phyloP scores from a whole-genome alignment of 179 eudicot genomes.

The Nepenthes alata region DNA sequence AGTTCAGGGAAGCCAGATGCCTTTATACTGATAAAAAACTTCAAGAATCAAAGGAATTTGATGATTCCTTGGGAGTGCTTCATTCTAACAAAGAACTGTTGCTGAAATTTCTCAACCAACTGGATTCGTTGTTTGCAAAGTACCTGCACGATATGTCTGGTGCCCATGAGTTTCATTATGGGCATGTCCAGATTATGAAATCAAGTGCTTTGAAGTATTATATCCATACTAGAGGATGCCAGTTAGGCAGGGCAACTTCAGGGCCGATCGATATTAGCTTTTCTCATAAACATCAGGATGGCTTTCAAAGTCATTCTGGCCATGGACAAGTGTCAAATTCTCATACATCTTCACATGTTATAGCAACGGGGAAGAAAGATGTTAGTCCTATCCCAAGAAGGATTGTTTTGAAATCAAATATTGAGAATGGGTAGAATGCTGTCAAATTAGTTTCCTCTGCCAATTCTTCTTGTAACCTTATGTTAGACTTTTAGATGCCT shows the following conservation, averaged over 20 bases:
- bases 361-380: conserved; percentile 13
- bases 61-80: too few species aligned
- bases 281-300: not conserved
- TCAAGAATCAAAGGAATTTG: too few species aligned
- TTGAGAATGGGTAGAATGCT: too few species aligned
- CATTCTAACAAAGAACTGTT: too few species aligned
- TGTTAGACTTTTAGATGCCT: conserved; percentile 5
- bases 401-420: too few species aligned
- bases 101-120: conserved; percentile 34
- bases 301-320: too few species aligned
- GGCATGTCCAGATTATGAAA: too few species aligned
- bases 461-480: conserved; percentile 18
- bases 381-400: too few species aligned
- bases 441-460: conserved; percentile 9
- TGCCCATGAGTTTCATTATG: conserved; percentile 9
- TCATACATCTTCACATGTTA: conserved; percentile 19
- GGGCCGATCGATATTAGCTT: conserved; percentile 25
- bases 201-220: too few species aligned
- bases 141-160: conserved; percentile 45
- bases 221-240: too few species aligned
- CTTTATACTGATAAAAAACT: too few species aligned
- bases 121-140: conserved; percentile 50
- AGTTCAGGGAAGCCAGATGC: conserved; percentile 18
- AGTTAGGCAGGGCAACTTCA: conserved; percentile 7
- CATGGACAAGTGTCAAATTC: conserved; percentile 7